Base-by-base conservation (phyloP, 208 protist species). In the Leptomonas pyrrhocoris region DNA sequence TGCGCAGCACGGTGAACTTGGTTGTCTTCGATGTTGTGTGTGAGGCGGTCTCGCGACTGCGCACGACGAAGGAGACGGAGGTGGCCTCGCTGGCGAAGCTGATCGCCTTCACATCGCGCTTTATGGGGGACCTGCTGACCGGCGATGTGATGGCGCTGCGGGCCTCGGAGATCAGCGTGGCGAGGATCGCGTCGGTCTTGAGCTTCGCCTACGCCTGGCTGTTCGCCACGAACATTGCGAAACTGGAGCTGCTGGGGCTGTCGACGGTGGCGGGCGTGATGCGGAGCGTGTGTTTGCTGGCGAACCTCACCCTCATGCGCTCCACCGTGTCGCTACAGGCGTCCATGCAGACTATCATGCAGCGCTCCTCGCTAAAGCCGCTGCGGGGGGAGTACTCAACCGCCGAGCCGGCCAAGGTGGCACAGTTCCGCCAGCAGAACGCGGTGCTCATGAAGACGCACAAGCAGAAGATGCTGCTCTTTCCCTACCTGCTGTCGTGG, bases 1-100 rank as follows among this genome's bases (percentile, higher is more conserved):
- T 96, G 48, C 87, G 89, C 30, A 85, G 84, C 62, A 90, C 88
- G 13, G 83, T 94, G 16, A 92, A 96, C 68, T 77, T 94, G 12
- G 79, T 96, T 42, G 78, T 96, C n/a, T 96, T 96, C 62, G 92
- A 96, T 55, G 72, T 75, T 31, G 81, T 96, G 23, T 88, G 87
- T 43, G 92, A 94, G 67, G 83, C 79, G 21, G 86, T 94, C n/a
- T 82, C 86, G 40, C 84, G 73, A 25, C 74, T 96, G 38, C 89
- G 82, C 7, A 55, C 69, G 48, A 83, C 89, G 16, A 84, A 71
- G 25, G 79, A 65, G 40, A 74, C 45, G 49, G 88, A 89, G 12
- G 77, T 85, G 50, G 71, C 84, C 7, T 73, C 85, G 50, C 77
- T 96, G 6, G 77, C 84, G 16, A 74, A 86, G 62, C 77, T 96